Evolutionary conservation across 495 filamentous ascomycete genomes (phyloP), one percentile per base, ranked within the genome.

Genomic region (Daldinia childiae): DNA sequence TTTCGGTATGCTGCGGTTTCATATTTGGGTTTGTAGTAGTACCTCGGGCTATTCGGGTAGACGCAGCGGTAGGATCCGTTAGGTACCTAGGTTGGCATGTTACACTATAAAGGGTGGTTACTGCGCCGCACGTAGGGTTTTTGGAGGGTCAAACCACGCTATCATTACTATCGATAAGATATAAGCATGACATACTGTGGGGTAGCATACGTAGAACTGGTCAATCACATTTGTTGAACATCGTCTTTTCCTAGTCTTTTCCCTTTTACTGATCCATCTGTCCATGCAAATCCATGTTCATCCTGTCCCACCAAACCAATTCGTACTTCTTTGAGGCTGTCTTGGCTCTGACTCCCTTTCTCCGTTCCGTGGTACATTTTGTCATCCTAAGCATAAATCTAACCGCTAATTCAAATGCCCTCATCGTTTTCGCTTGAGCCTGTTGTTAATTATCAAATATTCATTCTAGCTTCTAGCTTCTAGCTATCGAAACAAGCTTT

Each of bases 271-370:
- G 26, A 36, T 19, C n/a, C n/a, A n/a, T n/a, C n/a, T n/a, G n/a
- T n/a, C n/a, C 29, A 17, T 34, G 8, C n/a, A 4, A 17, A 57
- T 57, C 54, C 56, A 59, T 59, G 32, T 6, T 14, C 36, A 58
- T 63, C 19, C 19, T 19, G 58, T 71, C 68, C 63, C 63, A 71
- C 69, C 69, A 63, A 71, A 48, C 68, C 58, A 52, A 66, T 64
- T 56, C 59, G 34, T 55, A 29, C 55, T 54, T 43, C 12, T 65
- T 64, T 61, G 15, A 64, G 43, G 26, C 36, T 29, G 19, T 24
- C 27, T 52, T 63, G 32, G 34, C 34, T 27, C 21, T 50, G 21
- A 24, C 54, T 58, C 52, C 65, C 60, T 61, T 32, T 51, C 38
- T 48, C 45, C 32, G 17, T 61, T 21, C 17, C 7, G 34, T 39